Base-by-base conservation (phyloP, 139 green algal species). In the Chlamydomonas sp. region DNA sequence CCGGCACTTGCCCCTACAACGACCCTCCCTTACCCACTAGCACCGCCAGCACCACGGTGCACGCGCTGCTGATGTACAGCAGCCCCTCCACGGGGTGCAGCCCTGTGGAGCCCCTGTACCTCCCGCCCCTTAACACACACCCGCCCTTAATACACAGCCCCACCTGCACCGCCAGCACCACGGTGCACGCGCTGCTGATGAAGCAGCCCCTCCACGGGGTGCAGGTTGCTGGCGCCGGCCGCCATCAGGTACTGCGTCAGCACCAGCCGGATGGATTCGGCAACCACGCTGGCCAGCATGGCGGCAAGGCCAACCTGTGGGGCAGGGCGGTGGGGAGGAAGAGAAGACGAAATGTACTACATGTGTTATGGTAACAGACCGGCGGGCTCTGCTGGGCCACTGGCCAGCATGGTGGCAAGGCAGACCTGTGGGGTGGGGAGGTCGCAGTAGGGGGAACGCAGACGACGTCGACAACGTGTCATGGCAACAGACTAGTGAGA, bases 171-270 rank as follows among this genome's bases (percentile, higher is more conserved):
- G 91, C 68, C 17, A 98, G 92, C 91, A 94, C 97, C 63, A 95
- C 86, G 16, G 89, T 91, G 87, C 95, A 97, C 17, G 96, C 95
- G 0, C 92, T 92, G 5, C 94, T 93, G 31, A 97, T 91, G 76
- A n/a, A 97, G 94, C 57, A 97, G 84, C 5, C 95, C 95, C 89
- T 98, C 95, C 73, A 98, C 92, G 4, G 96, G 95, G 80, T 98
- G 95, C 72, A 97, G 94, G 63, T 71, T 14, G 62, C 85, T 18
- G 9, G n/a, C 59, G 16, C 93, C 64, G 90, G 86, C 94, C 63
- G 93, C 93, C n/a, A 98, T 86, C 88, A 98, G 92, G 68, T 94
- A 87, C 90, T 98, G 96, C 16, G 95, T 98, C 91, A 98, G 93
- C 62, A 98, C 96, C 57, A 98, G 87, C 2, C 96, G 91, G 6